phyloP scores from a whole-genome alignment of 352 stramenopile species.

The Aphanomyces cochlioides region DNA sequence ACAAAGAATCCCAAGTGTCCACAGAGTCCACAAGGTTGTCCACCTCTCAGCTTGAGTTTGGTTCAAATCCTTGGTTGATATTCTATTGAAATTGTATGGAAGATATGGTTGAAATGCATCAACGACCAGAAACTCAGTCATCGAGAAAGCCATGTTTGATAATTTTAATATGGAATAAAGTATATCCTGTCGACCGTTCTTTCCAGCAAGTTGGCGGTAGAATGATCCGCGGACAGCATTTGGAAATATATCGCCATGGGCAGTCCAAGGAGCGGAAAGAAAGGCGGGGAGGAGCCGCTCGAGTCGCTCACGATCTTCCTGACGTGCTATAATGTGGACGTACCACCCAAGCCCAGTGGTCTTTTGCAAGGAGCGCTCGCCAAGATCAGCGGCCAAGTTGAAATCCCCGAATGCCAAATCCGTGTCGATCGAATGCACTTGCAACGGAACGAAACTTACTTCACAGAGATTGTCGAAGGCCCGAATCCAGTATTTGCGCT shows the following conservation, averaged over 20 bases:
- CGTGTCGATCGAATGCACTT: conserved; percentile 6
- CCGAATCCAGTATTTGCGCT: conserved; percentile 11
- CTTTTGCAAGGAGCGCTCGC: conserved; percentile 22
- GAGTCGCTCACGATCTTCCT: conserved; percentile 14
- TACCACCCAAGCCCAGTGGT: background rate
- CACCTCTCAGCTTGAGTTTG: too few relatives aligned
- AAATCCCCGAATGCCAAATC: conserved; percentile 14
- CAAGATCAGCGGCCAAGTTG: conserved; percentile 1
- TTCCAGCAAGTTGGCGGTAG: too few relatives aligned
- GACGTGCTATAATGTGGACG: conserved; percentile 13
- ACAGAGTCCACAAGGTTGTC: too few relatives aligned
- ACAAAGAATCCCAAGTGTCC: too few relatives aligned
- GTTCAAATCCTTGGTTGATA: too few relatives aligned
- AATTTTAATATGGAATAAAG: too few relatives aligned
- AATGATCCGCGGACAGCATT: too few relatives aligned
- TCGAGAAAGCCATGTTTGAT: too few relatives aligned
- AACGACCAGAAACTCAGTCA: too few relatives aligned
- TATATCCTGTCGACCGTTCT: too few relatives aligned
- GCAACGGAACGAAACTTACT: background rate
- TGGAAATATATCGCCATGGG: background rate
- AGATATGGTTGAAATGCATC: too few relatives aligned
- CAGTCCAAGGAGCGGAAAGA: background rate
- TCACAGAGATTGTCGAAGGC: background rate
- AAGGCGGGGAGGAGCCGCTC: background rate
- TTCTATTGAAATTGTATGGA: too few relatives aligned